Base-by-base conservation (phyloP, 257 asterid genomes). In the Thymus mandschuricus region DNA sequence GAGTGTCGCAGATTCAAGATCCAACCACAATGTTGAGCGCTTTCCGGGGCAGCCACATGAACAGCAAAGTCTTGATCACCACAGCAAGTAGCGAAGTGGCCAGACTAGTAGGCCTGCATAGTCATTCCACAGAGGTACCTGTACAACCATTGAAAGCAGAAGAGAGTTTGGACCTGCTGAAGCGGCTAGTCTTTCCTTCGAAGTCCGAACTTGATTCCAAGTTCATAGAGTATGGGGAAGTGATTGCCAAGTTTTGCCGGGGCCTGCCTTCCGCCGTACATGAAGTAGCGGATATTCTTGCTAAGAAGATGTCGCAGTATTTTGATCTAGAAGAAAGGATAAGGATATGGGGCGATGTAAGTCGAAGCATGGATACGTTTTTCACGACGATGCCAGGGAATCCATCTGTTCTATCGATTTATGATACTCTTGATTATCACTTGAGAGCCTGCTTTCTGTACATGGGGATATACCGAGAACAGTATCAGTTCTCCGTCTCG, bases 381-480 rank as follows among this genome's bases (percentile, higher is more conserved):
- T 73, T 79, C 0, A 56, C 30, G 1, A 51, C 2, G 10, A 8
- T 33, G 69, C 7, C 21, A 1, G 2, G 83, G 71, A 29, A 74
- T 75, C 2, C 65, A 57, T 12, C 64, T 10, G 71, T 85, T 27
- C 59, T 76, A 0, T 66, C 83, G 67, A 85, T 86, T 70, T 87
- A 85, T 45, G 72, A 64, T 28, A 60, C 76, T 10, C 44, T 87
- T 76, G 87, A 89, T 8, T 70, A 74, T 58, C 68, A 81, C 59
- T 73, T 83, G 61, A 78, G 81, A 35, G 79, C 77, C 0, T 87
- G 93, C 46, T 85, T 87, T 65, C 82, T 87, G 2, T 69, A 69
- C 4, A 8, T 69, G 15, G 74, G 74, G 13, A 40, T 80, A 21
- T 79, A 79, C 21, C 80, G 78, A 0, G 55, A 60, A 48, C 76